These are phyloP conservation scores for Polygonum maritimum DNA, from an alignment of 148 eudicot species.

Conservation along the genomic window DNA sequence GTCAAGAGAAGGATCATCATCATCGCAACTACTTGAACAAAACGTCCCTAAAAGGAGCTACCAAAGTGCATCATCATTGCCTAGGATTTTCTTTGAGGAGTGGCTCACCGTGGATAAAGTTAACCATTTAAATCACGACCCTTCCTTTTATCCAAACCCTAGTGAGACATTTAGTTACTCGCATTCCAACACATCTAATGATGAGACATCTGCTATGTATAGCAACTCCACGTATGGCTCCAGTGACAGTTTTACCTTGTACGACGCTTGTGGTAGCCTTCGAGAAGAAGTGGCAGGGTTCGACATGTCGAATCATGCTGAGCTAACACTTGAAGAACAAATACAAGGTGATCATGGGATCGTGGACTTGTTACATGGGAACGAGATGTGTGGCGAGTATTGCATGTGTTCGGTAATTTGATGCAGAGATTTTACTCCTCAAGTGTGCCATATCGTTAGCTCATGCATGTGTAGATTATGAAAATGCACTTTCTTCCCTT, in stretches of 20 bases:
- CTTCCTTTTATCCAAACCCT: background rate
- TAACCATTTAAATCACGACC: background rate
- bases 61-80: conserved; percentile 15
- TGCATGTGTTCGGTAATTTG: conserved; percentile 7
- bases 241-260: background rate
- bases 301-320: conserved; percentile 3
- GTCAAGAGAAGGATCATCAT: conserved; percentile 8
- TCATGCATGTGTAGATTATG: background rate
- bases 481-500: background rate
- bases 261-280: background rate
- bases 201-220: background rate
- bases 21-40: background rate
- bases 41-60: background rate
- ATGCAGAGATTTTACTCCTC: conserved; percentile 14
- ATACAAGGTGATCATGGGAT: conserved; percentile 9
- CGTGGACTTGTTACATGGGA: conserved; percentile 15
- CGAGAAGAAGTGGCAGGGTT: background rate
- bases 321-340: conserved; percentile 22
- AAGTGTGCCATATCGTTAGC: background rate
- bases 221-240: background rate
- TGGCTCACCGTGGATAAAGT: conserved; percentile 25
- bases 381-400: conserved; percentile 11
- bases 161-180: background rate
- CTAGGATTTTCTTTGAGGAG: conserved; percentile 30
- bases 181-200: background rate